Evolutionary conservation across 2,329 filamentous ascomycete species (phyloP).

Genomic region (Cephalotrichum gorgonifer): DNA sequence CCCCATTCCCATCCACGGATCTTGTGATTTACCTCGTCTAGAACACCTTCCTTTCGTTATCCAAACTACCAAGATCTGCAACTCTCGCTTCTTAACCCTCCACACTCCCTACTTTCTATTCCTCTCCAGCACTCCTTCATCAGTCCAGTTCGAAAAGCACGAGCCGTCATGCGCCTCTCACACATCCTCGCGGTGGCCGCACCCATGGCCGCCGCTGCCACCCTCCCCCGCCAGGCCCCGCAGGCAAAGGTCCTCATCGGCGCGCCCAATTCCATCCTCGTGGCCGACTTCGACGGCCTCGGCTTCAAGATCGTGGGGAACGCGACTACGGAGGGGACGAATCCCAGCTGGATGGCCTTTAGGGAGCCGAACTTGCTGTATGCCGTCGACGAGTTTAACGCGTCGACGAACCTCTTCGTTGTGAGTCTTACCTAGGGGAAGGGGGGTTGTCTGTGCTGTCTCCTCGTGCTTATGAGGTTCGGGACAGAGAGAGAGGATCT

Average conservation of each 20-base stretch:
- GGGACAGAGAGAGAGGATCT: background rate
- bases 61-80: too few relatives aligned
- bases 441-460: too few relatives aligned
- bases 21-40: too few relatives aligned
- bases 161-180: background rate
- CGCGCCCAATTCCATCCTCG: conserved; percentile 25
- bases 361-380: conserved; percentile 29
- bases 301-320: conserved; percentile 25
- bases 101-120: background rate
- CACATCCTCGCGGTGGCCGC: conserved; percentile 1
- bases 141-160: background rate
- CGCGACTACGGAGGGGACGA: conserved; percentile 20
- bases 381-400: conserved; percentile 34
- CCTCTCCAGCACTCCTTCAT: background rate
- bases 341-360: conserved; percentile 35
- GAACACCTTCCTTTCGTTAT: too few relatives aligned
- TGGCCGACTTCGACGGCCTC: conserved; percentile 29
- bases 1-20: background rate
- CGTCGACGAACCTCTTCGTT: conserved; percentile 25
- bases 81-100: background rate
- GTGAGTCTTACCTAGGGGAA: conserved; percentile 2
- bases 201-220: conserved; percentile 1
- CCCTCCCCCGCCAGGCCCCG: background rate
- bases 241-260: conserved; percentile 26
- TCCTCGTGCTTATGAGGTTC: too few relatives aligned